Percentiles rank a stretch among this genome's conserved stretches.
These are phyloP conservation scores for Pleurotus tuber-regium DNA, from an alignment of 768 basidiomycete genomes.

Conservation along the genomic window DNA sequence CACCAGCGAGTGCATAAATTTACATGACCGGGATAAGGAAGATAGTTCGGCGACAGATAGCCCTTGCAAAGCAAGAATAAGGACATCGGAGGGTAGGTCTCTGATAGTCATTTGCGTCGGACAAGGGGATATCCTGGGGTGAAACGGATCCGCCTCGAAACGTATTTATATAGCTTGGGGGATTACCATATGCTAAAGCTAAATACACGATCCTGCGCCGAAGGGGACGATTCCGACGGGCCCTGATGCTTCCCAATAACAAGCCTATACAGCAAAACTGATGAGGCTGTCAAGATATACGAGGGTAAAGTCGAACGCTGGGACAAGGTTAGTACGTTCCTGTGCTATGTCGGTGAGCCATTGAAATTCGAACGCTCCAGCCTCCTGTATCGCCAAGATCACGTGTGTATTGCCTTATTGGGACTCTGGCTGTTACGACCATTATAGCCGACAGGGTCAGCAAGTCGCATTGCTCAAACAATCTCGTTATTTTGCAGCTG, in stretches of 20 bases:
- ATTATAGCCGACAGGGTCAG: neutral
- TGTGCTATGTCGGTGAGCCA: too few relatives aligned
- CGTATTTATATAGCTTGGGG: too few relatives aligned
- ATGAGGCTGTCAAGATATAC: too few relatives aligned
- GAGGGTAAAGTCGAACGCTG: too few relatives aligned
- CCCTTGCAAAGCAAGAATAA: conserved; percentile 49
- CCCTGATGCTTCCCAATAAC: too few relatives aligned
- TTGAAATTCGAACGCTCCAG: too few relatives aligned
- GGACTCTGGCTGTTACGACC: neutral
- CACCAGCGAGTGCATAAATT: conserved; percentile 41
- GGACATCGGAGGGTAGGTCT: conserved; percentile 51
- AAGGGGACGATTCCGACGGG: too few relatives aligned
- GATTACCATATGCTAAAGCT: too few relatives aligned
- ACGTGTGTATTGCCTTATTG: neutral
- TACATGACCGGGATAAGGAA: conserved; percentile 39
- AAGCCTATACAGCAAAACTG: too few relatives aligned
- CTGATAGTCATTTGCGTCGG: conserved; percentile 16
- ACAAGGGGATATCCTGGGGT: neutral
- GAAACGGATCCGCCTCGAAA: too few relatives aligned
- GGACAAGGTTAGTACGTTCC: conserved; percentile 1
- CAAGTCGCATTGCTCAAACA: conserved; percentile 1
- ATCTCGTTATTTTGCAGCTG: neutral
- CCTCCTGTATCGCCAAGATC: neutral
- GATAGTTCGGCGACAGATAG: conserved; percentile 43
- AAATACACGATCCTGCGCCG: too few relatives aligned